Conservation (phyloP, 495 filamentous ascomycete genomes). For the Schizothecium vesticola region DNA sequence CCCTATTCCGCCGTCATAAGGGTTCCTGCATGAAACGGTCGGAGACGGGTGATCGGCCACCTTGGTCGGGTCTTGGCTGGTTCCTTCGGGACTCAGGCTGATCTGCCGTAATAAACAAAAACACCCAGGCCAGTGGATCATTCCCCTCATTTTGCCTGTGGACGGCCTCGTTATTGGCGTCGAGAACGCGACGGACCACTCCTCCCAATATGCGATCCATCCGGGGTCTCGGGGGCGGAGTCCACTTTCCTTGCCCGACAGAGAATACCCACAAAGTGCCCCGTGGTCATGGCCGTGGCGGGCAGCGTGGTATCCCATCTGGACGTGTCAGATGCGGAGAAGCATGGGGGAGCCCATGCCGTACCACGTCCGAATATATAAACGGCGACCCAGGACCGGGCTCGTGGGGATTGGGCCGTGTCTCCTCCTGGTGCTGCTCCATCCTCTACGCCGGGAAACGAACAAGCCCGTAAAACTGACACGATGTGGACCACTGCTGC, state of each 20-base stretch:
- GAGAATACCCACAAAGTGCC: conserved; percentile 4
- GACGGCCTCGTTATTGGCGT: neutral
- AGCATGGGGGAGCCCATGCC: neutral
- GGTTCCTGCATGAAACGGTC: conserved; percentile 11
- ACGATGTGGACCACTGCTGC: conserved; percentile 17
- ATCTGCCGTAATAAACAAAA: conserved; percentile 11
- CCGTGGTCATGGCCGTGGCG: neutral
- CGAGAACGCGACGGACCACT: conserved; percentile 9
- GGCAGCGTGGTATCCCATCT: neutral
- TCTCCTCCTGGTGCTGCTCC: conserved; percentile 1
- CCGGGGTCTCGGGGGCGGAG: conserved; percentile 12
- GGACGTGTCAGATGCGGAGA: conserved; percentile 4
- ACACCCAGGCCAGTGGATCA: conserved; percentile 9
- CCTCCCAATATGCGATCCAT: conserved; percentile 12
- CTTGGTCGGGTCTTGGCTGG: conserved; percentile 5
- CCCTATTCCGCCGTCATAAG: neutral
- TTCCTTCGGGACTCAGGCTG: conserved; percentile 16
- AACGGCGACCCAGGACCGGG: conserved; percentile 6
- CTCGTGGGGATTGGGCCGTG: neutral
- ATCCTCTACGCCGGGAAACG: conserved; percentile 5
- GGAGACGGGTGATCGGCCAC: neutral
- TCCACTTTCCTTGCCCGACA: conserved; percentile 2
- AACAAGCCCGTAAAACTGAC: neutral
- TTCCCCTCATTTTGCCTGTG: conserved; percentile 4
- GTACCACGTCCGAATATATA: conserved; percentile 11